Evolutionary conservation across 1,284 basidiomycete species (phyloP).

Genomic region (Cutaneotrichosporon cutaneum): DNA sequence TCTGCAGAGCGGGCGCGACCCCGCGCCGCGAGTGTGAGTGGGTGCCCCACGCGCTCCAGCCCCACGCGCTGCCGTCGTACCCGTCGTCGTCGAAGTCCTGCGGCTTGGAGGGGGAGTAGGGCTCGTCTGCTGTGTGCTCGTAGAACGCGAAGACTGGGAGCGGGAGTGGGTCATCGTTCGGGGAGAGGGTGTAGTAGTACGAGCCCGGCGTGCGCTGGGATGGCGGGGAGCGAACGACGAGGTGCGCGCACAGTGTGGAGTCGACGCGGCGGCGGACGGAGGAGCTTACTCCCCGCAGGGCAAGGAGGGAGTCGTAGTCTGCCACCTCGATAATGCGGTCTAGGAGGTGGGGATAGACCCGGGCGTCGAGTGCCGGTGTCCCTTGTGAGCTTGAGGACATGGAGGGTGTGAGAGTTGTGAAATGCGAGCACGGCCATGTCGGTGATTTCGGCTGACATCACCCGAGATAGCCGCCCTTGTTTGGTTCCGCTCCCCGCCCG

Average conservation of each 20-base stretch:
- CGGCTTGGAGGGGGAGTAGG: too few species aligned
- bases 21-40: not conserved
- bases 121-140: too few species aligned
- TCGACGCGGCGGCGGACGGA: not conserved
- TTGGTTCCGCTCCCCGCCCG: too few species aligned
- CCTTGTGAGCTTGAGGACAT: too few species aligned
- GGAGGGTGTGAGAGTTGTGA: too few species aligned
- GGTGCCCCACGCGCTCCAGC: not conserved
- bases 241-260: not conserved
- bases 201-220: not conserved
- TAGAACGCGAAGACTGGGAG: too few species aligned
- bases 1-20: too few species aligned
- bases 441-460: not conserved
- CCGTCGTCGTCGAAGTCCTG: too few species aligned
- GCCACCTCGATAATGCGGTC: not conserved
- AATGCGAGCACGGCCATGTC: too few species aligned
- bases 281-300: not conserved
- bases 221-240: not conserved
- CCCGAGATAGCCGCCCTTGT: too few species aligned
- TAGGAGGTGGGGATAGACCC: not conserved
- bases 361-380: not conserved
- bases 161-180: too few species aligned
- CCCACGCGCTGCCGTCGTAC: not conserved
- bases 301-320: not conserved
- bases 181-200: not conserved